Evolutionary conservation across 306 rosid species (phyloP).

Genomic region (Luffa acutangula): DNA sequence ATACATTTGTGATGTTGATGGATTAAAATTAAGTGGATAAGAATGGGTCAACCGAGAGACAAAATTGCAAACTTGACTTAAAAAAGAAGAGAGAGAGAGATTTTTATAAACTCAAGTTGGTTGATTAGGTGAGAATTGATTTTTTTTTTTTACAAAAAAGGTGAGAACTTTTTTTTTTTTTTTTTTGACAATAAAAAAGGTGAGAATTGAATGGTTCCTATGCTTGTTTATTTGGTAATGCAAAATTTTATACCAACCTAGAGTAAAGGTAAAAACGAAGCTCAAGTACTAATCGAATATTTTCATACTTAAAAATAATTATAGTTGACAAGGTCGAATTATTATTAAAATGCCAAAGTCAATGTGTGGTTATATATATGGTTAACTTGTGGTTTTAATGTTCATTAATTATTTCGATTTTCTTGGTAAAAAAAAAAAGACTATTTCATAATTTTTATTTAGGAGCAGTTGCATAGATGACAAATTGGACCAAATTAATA

Average conservation of each 20-base stretch:
- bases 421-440: no score
- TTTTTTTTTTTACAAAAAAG: no score
- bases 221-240: not conserved
- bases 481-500: no score
- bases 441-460: no score
- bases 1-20: not conserved
- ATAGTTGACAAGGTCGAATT: no score
- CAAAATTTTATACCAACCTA: not conserved
- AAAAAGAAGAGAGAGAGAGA: not conserved
- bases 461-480: no score
- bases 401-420: no score
- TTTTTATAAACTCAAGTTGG: not conserved
- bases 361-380: no score
- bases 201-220: not conserved
- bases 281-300: not conserved
- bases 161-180: no score
- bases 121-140: not conserved
- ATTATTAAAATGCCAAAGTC: no score
- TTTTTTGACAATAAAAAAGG: no score
- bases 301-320: not conserved
- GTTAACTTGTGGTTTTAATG: no score
- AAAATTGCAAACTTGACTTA: not conserved
- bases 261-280: not conserved
- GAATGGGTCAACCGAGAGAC: not conserved
- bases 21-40: not conserved